These are phyloP conservation scores for Chenopodium formosanum DNA, from an alignment of 148 eudicot genomes.

Conservation along the genomic window DNA sequence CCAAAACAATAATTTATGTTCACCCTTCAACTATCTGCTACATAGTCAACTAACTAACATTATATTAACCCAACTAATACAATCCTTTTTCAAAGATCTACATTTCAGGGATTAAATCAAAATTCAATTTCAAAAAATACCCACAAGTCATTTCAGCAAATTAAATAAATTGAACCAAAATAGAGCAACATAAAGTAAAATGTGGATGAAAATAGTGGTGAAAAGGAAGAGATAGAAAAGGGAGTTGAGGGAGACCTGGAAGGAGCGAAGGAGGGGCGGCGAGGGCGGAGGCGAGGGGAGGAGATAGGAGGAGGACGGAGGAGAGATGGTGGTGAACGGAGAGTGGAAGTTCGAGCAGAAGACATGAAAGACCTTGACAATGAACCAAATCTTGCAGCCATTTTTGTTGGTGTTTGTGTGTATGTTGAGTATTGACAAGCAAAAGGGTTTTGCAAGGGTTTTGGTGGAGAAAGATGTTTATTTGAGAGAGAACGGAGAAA, in stretches of 20 bases:
- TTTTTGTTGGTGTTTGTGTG: constrained; percentile 28
- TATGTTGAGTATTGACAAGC: not conserved
- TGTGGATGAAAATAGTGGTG: not conserved
- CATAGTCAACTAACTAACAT: too few relatives aligned
- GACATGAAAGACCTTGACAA: constrained; percentile 60
- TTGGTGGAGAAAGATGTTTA: constrained; percentile 5
- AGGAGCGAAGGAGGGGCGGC: constrained; percentile 51
- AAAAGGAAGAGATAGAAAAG: too few relatives aligned
- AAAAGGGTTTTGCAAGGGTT: constrained; percentile 32
- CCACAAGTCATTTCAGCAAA: not conserved
- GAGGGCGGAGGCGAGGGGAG: constrained; percentile 61
- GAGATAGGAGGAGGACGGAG: constrained; percentile 52
- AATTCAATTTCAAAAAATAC: not conserved
- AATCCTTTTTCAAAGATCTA: not conserved
- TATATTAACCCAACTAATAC: not conserved
- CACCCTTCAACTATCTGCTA: too few relatives aligned
- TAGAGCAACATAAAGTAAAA: not conserved
- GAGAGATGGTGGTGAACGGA: constrained; percentile 40
- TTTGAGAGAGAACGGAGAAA: not conserved
- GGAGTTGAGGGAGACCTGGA: constrained; percentile 40
- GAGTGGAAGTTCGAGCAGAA: constrained; percentile 49
- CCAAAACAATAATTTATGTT: not conserved
- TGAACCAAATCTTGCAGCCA: constrained; percentile 66
- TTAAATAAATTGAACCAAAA: not conserved
- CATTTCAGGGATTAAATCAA: too few relatives aligned